Evolutionary conservation across 345 rosid genomes (phyloP).

Genomic region (Bruguiera sexangula): DNA sequence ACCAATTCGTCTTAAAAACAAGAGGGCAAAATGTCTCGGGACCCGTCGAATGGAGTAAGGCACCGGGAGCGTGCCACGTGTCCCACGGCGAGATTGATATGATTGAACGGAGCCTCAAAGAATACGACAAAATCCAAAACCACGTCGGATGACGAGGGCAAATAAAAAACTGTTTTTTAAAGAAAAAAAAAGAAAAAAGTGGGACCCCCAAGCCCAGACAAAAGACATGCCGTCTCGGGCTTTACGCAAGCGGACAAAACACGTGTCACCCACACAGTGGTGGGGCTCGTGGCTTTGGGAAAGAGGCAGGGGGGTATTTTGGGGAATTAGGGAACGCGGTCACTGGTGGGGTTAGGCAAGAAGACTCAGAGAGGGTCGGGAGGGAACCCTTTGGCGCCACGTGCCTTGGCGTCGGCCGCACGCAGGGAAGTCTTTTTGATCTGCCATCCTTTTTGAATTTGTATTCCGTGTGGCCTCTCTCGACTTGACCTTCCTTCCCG

Average conservation of each 20-base stretch:
- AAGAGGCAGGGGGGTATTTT: constrained; percentile 19
- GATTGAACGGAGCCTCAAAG: constrained; percentile 21
- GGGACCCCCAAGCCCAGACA: constrained; percentile 18
- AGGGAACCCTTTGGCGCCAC: constrained; percentile 80
- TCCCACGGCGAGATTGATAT: constrained; percentile 13
- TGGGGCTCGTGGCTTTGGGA: constrained; percentile 21
- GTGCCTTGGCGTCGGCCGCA: constrained; percentile 93
- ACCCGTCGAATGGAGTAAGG: constrained; percentile 9
- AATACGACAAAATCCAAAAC: constrained; percentile 49
- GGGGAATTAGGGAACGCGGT: background rate
- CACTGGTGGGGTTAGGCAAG: constrained; percentile 10
- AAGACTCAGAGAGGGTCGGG: constrained; percentile 30
- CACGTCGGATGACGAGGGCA: constrained; percentile 17
- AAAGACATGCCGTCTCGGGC: constrained; percentile 51
- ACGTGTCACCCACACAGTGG: constrained; percentile 36
- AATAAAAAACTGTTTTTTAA: too few relatives aligned
- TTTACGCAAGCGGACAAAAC: constrained; percentile 44
- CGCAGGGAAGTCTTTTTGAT: constrained; percentile 59
- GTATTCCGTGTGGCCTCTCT: background rate
- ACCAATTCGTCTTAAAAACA: constrained; percentile 11
- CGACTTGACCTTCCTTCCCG: too few relatives aligned
- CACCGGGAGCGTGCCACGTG: constrained; percentile 19
- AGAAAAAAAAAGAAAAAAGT: background rate
- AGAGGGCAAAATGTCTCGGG: constrained; percentile 8
- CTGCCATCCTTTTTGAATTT: constrained; percentile 30